These are phyloP conservation scores for Beauveria australis DNA, from an alignment of 2,329 filamentous ascomycete species.

Conservation along the genomic window DNA sequence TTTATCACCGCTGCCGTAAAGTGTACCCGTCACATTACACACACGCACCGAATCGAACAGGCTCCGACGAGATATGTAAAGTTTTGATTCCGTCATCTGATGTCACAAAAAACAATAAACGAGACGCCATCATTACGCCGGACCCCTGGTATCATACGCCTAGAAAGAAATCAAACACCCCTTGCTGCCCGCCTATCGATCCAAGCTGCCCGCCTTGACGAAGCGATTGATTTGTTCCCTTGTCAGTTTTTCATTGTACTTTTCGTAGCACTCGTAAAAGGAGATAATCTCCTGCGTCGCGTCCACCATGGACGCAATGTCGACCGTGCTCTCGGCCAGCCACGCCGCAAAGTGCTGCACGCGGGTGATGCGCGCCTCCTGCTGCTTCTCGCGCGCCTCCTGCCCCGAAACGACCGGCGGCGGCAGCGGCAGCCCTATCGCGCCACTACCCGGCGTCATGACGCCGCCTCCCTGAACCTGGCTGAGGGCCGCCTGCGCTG, in stretches of 20 bases:
- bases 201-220: conserved; percentile 48
- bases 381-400: conserved; percentile 38
- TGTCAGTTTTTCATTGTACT: conserved; percentile 52
- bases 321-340: conserved; percentile 78
- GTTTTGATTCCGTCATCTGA: background rate
- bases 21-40: too few relatives aligned
- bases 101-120: background rate
- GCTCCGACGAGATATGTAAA: background rate
- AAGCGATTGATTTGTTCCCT: conserved; percentile 51
- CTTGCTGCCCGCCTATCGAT: conserved; percentile 31
- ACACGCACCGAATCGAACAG: too few relatives aligned
- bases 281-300: conserved; percentile 88
- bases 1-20: too few relatives aligned
- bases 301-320: conserved; percentile 78
- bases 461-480: conserved; percentile 32
- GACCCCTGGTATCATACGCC: conserved; percentile 6
- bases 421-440: background rate
- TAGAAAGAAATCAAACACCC: background rate
- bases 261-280: conserved; percentile 65
- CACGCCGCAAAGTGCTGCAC: conserved; percentile 63
- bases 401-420: conserved; percentile 13
- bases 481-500: conserved; percentile 40
- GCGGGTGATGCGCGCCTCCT: conserved; percentile 52
- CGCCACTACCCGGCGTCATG: background rate
- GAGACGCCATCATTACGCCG: conserved; percentile 1